These are phyloP conservation scores for Pulveroboletus ravenelii DNA, from an alignment of 768 basidiomycete genomes.

Conservation along the genomic window DNA sequence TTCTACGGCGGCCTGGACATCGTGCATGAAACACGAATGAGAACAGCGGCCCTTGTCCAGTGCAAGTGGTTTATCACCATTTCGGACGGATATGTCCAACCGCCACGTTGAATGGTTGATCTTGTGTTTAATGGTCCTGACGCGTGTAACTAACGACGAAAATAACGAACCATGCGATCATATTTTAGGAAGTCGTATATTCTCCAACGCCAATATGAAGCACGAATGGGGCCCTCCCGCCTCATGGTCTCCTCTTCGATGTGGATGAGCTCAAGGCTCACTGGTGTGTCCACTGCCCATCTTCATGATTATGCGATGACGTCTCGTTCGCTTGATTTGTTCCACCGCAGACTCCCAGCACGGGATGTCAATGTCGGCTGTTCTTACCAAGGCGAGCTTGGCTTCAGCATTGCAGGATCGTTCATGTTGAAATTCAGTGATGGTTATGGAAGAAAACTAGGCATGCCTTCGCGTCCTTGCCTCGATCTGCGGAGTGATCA, in stretches of 20 bases:
- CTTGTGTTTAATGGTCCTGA: constrained; percentile 4
- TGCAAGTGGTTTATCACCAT: constrained; percentile 3
- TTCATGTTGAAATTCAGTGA: constrained; percentile 22
- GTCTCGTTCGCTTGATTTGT: background rate
- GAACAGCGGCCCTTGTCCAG: constrained; percentile 5
- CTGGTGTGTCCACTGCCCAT: background rate
- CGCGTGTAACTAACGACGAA: constrained; percentile 6
- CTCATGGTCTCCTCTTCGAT: constrained; percentile 14
- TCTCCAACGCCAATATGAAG: constrained; percentile 3
- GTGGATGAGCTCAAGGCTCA: background rate
- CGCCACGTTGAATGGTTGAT: constrained; percentile 14
- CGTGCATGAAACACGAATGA: constrained; percentile 20
- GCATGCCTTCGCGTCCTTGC: constrained; percentile 7
- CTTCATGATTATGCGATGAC: constrained; percentile 1
- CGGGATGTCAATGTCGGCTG: background rate
- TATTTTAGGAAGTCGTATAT: constrained; percentile 5
- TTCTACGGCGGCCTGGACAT: constrained; percentile 20
- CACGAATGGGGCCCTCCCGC: background rate
- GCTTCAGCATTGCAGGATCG: constrained; percentile 3
- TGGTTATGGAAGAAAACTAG: constrained; percentile 22
- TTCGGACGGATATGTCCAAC: constrained; percentile 10
- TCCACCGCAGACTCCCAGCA: background rate
- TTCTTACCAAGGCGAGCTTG: background rate
- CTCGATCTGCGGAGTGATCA: constrained; percentile 27
- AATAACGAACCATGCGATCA: constrained; percentile 15